phyloP scores from a whole-genome alignment of 2,329 filamentous ascomycete genomes.

The Alternaria atra region DNA sequence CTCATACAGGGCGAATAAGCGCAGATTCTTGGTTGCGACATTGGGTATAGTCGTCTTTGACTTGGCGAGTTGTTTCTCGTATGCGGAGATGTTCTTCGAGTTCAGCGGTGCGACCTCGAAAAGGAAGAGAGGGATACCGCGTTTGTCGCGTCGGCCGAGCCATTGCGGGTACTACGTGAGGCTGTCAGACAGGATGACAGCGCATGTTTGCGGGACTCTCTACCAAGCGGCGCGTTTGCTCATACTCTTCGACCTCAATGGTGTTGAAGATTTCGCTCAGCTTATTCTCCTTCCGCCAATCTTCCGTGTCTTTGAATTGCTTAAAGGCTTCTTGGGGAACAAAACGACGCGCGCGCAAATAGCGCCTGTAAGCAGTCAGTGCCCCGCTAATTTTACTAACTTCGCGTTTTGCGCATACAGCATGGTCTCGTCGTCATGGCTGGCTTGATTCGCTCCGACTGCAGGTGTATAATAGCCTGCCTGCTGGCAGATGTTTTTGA shows the following conservation, averaged over 20 bases:
- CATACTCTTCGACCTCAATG: slow-evolving; percentile 85
- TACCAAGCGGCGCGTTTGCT: slow-evolving; percentile 79
- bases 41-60: slow-evolving; percentile 69
- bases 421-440: slow-evolving; percentile 77
- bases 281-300: slow-evolving; percentile 83
- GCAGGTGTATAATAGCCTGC: slow-evolving; percentile 69
- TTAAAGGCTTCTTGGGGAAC: slow-evolving; percentile 76
- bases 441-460: slow-evolving; percentile 54
- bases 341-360: slow-evolving; percentile 85
- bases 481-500: slow-evolving; percentile 74
- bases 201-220: slow-evolving; percentile 27
- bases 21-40: slow-evolving; percentile 77
- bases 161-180: slow-evolving; percentile 83
- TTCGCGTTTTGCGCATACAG: slow-evolving; percentile 61
- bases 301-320: slow-evolving; percentile 89
- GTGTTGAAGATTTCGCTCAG: slow-evolving; percentile 83
- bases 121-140: slow-evolving; percentile 91
- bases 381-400: slow-evolving; percentile 24
- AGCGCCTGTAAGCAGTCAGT: slow-evolving; percentile 68
- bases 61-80: slow-evolving; percentile 71
- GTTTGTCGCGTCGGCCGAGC: slow-evolving; percentile 88
- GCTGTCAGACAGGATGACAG: slow-evolving; percentile 26
- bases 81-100: slow-evolving; percentile 79
- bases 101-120: slow-evolving; percentile 87
- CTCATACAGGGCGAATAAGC: slow-evolving; percentile 92